Base-by-base conservation (phyloP, 108 stramenopile species). In the Fragilariopsis cylindrus region DNA sequence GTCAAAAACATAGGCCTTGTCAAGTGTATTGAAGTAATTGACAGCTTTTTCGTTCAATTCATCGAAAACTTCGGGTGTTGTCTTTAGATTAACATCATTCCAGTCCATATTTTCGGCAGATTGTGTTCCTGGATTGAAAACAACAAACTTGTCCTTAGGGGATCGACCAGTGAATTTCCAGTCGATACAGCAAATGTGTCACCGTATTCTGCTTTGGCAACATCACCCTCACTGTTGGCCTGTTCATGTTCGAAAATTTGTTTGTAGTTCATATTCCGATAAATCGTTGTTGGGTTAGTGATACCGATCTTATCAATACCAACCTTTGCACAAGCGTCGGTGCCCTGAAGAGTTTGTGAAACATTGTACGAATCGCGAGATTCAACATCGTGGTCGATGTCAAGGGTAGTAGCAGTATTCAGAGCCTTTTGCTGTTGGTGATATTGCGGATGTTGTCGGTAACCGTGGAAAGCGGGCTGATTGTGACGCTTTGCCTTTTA, bases 81-180 rank as follows among this genome's bases (percentile, higher is more conserved):
- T 96, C 66, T 96, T 85, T 69, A 93, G 89, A 81, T 99, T 99
- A 73, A 99, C 87, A 43, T 90, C 82, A 43, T 96, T 95, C 96
- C 97, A 99, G 74, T 96, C 94, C 57, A 99, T 83, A 81, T 97
- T 85, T 56, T 84, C 87, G n/a, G 81, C 93, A 43, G 81, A 79
- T 63, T 94, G 87, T 9, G 73, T 76, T 56, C 92, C 92, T 41
- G 75, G 75, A 71, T 92, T 92, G 47, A 76, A 73, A 46, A 97
- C 96, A 52, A 94, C 81, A 85, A 87, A 98, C 83, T 96, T 96
- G 84, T 98, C 98, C 86, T 94, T 96, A 67, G 98, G 98, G 50
- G 93, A 94, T 16, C 98, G 95, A 57, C 98, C 98, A 19, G 98
- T 98, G 85, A 95, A 98, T 75, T 97, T 97, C 98, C 98, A 12